Evolutionary conservation across 139 green algal genomes (phyloP).

Genomic region (Volvox africanus): DNA sequence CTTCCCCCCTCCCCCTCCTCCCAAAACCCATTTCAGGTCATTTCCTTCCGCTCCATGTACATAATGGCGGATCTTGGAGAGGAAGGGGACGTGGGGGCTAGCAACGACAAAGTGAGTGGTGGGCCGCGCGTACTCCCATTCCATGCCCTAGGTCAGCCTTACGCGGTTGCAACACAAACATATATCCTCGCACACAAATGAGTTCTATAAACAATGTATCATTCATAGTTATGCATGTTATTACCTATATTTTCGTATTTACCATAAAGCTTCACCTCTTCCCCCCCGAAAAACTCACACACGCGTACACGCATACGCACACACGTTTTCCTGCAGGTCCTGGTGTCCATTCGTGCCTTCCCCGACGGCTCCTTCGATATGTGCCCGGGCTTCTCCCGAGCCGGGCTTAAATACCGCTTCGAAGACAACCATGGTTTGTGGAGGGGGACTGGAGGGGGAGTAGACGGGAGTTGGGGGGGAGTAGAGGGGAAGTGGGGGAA

Average conservation of each 20-base stretch:
- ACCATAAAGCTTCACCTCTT: too few relatives aligned
- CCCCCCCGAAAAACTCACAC: too few relatives aligned
- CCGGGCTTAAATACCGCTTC: conserved; percentile 64
- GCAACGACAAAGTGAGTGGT: conserved; percentile 45
- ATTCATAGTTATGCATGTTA: too few relatives aligned
- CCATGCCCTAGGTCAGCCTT: too few relatives aligned
- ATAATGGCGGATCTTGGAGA: conserved; percentile 72
- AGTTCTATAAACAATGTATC: too few relatives aligned
- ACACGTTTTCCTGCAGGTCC: conserved; percentile 37
- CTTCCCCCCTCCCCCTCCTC: background rate
- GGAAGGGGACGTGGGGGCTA: conserved; percentile 30
- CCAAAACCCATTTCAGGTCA: conserved; percentile 63
- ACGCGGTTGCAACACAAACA: too few relatives aligned
- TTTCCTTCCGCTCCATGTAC: conserved; percentile 75
- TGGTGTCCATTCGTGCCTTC: conserved; percentile 67
- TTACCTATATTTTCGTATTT: too few relatives aligned
- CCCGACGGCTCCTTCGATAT: conserved; percentile 76
- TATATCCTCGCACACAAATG: too few relatives aligned
- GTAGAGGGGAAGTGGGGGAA: background rate
- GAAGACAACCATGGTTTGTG: conserved; percentile 68
- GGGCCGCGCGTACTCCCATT: too few relatives aligned
- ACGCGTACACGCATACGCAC: too few relatives aligned
- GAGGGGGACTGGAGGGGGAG: background rate
- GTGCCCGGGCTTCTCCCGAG: conserved; percentile 68
- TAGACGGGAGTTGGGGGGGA: too few relatives aligned